Base-by-base conservation (phyloP, 352 stramenopile species). In the Globisporangium uncinulatum region DNA sequence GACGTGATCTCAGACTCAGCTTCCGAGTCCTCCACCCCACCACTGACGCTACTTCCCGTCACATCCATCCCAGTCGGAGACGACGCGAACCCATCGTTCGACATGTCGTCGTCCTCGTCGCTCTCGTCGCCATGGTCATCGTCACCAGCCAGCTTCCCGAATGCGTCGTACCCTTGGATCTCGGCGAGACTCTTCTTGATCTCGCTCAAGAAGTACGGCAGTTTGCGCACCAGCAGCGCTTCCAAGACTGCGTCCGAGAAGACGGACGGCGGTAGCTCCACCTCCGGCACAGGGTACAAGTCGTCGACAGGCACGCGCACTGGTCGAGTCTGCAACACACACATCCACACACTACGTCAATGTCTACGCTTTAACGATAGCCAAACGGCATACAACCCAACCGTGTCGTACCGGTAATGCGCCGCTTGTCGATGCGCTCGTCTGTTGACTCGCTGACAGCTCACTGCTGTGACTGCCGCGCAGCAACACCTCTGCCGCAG, bases 61-160 rank as follows among this genome's bases (percentile, higher is more conserved):
- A 73, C 53, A 60, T 94, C 83, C 69, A 90, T 76, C 10, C 67
- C 77, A n/a, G 74, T 83, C 41, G 83, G 81, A 7, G 83, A 89
- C 0, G 79, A 82, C 17, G 65, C 66, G 21, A 79, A 90, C 29
- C 77, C 83, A 66, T 92, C 83, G 58, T 94, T 89, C 17, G 84
- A 92, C 78, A 92, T 92, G n/a, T 92, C 84, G 34, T 81, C 74
- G 24, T 94, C 84, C 31, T 94, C 82, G 58, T 92, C 84, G 21
- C 75, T 86, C 34, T 91, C 82, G 42, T 84, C 82, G 17, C 66
- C 66, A 29, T 69, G 63, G 11, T 39, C 55, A 34, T 62, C 63
- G 43, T 74, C 67, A 29, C 66, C 67, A 34, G 69, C 72, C 6
- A 32, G 64, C 21, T 73, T 73, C 47, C 67, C 71, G 6, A 75